Evolutionary conservation across 1,284 basidiomycete species (phyloP), one percentile per base, ranked within the genome.

Genomic region (Cryptococcus hybrid): DNA sequence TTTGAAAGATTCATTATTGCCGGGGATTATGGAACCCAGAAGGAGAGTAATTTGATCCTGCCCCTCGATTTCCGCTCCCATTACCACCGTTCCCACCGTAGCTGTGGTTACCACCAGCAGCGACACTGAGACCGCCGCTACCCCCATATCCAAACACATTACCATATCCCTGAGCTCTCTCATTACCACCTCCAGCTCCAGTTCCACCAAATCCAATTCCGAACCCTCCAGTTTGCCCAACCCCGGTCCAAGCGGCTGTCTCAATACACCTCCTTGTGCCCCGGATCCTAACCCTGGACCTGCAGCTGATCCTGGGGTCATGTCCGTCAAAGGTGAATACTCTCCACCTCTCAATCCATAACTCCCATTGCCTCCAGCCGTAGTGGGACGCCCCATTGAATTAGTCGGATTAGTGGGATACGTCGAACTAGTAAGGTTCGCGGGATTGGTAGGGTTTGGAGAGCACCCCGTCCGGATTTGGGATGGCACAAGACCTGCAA

Each of bases 191-290:
- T 7, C 37, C 43, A 18, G 9, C 43, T 13, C 43, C 12, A 8
- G 43, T 30, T 18, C 46, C 51, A 3, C 57, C 61, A 18, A 60
- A 56, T 30, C 61, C 61, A 53, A 34, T 38, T 15, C 61, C 61
- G 3, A 44, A 24, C 24, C 24, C 24, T 24, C 24, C 24, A 24
- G 24, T 24, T 24, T 24, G 24, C 24, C 24, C 24, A 24, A 24
- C 24, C 48, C 55, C 24, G 62, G 62, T 11, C 62, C 62, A n/a
- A 58, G 42, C 2, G 62, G 62, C 53, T 64, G 62, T 38, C 62
- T 54, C 7, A 64, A 45, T 2, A 64, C 44, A 7, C 54, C 56
- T 3, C 55, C 56, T 24, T 38, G 47, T 11, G 47, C 51, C 0
- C 55, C 45, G 15, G 51, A 24, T 12, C 51, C 47, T 34, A 36